Evolutionary conservation across 1,139 yeast genomes (phyloP).

Genomic region (Lodderomyces margitis): DNA sequence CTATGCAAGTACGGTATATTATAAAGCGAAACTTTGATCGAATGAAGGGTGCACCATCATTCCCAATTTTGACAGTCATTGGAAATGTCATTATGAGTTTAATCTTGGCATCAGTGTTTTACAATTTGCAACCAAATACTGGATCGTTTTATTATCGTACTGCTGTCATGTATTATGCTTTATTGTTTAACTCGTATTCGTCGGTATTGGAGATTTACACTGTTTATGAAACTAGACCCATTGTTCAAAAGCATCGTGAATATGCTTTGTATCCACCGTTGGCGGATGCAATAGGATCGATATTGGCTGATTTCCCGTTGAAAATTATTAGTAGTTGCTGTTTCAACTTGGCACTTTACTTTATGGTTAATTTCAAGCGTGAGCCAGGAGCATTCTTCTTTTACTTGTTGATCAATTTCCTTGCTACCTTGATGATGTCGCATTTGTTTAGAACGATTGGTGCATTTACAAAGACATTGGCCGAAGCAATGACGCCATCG

Average conservation of each 20-base stretch:
- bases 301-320: slow-evolving; percentile 57
- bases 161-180: slow-evolving; percentile 56
- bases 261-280: slow-evolving; percentile 66
- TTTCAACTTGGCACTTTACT: slow-evolving; percentile 52
- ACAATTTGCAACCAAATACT: slow-evolving; percentile 46
- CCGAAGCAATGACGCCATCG: slow-evolving; percentile 64
- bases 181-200: slow-evolving; percentile 55
- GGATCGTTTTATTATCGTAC: slow-evolving; percentile 56
- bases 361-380: slow-evolving; percentile 55
- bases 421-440: slow-evolving; percentile 52
- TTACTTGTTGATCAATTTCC: slow-evolving; percentile 44
- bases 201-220: slow-evolving; percentile 58
- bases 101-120: slow-evolving; percentile 67
- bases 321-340: slow-evolving; percentile 42
- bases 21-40: slow-evolving; percentile 63
- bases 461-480: slow-evolving; percentile 50
- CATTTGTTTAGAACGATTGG: slow-evolving; percentile 63
- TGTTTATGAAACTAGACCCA: slow-evolving; percentile 56
- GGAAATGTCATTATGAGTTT: slow-evolving; percentile 76
- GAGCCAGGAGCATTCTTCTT: slow-evolving; percentile 61
- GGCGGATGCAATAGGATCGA: slow-evolving; percentile 62
- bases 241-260: slow-evolving; percentile 59
- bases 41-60: slow-evolving; percentile 62
- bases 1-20: slow-evolving; percentile 63
- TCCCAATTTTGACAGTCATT: slow-evolving; percentile 55